phyloP scores from a whole-genome alignment of 2,329 filamentous ascomycete genomes.

The Pyrenophora tritici-repentis region DNA sequence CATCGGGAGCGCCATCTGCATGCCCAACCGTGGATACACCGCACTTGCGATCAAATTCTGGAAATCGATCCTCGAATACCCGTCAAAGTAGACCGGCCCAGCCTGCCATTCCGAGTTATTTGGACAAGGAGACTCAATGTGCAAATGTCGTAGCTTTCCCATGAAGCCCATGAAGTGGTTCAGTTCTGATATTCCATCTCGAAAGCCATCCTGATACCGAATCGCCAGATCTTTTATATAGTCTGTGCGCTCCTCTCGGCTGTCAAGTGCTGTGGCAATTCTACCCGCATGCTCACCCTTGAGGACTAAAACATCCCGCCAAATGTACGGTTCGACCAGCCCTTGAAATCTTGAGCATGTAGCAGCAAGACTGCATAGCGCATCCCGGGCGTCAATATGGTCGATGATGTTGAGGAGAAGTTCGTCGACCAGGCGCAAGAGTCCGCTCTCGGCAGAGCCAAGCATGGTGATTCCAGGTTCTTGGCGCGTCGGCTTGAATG shows the following conservation, averaged over 20 bases:
- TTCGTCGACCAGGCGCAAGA: constrained; percentile 42
- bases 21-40: constrained; percentile 24
- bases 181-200: constrained; percentile 37
- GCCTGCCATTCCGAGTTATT: constrained; percentile 41
- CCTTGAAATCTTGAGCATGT: constrained; percentile 38
- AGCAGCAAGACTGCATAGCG: constrained; percentile 36
- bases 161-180: constrained; percentile 36
- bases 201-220: constrained; percentile 28
- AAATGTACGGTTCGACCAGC: constrained; percentile 43
- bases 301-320: constrained; percentile 36
- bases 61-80: constrained; percentile 40
- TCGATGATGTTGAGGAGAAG: constrained; percentile 43
- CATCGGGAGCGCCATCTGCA: constrained; percentile 27
- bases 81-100: constrained; percentile 27
- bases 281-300: constrained; percentile 32
- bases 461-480: constrained; percentile 20
- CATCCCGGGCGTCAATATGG: constrained; percentile 28
- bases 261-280: constrained; percentile 31
- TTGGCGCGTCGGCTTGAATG: constrained; percentile 28
- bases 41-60: constrained; percentile 34
- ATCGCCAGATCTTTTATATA: constrained; percentile 39
- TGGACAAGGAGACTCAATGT: constrained; percentile 43
- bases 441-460: constrained; percentile 20
- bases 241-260: constrained; percentile 27
- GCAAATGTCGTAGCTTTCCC: constrained; percentile 36